Base-by-base conservation (phyloP, 1,284 basidiomycete genomes). In the Inonotus hispidus region DNA sequence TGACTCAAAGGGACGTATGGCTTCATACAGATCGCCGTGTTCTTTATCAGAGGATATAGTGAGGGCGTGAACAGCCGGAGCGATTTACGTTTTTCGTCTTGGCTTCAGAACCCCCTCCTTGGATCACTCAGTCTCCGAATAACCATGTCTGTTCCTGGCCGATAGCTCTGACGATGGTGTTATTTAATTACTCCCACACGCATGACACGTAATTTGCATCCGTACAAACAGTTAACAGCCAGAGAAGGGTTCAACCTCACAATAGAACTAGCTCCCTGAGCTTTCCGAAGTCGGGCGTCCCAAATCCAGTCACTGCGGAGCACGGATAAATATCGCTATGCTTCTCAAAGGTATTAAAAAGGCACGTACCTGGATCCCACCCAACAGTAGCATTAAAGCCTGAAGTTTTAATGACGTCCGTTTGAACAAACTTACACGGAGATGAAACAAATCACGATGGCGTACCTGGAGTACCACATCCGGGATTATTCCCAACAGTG, bases 391-490 rank as follows among this genome's bases (percentile, higher is more conserved):
- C 47, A 29, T 61, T 61, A 43, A 61, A 61, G 79, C 78, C 74
- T 77, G 53, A 19, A 21, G 2, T 5, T 14, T 32, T 38, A 56
- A 5, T 37, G 43, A 56, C 23, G 16, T n/a, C 8, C 2, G 19
- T 47, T n/a, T 35, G 23, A 50, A 11, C 19, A 19, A 7, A 5
- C 37, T 16, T 38, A 27, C 47, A 53, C 10, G 63, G 38, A 56
- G 45, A 59, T 59, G 57, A 60, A 64, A 13, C 37, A 47, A 6
- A 58, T 47, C 41, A 19, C 29, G 25, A 60, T 21, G 13, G 65
- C 65, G 82, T 81, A 3, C 82, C 81, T 5, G 68, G 58, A 1
- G 82, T 85, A 2, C 81, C 82, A 66, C 83, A 83, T n/a, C 82
- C 83, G 1, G 80, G 77, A 63, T 82, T 83, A 58, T 77, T 77